These are phyloP conservation scores for Colletotrichum costaricense DNA, from an alignment of 2,329 filamentous ascomycete species.

Conservation along the genomic window DNA sequence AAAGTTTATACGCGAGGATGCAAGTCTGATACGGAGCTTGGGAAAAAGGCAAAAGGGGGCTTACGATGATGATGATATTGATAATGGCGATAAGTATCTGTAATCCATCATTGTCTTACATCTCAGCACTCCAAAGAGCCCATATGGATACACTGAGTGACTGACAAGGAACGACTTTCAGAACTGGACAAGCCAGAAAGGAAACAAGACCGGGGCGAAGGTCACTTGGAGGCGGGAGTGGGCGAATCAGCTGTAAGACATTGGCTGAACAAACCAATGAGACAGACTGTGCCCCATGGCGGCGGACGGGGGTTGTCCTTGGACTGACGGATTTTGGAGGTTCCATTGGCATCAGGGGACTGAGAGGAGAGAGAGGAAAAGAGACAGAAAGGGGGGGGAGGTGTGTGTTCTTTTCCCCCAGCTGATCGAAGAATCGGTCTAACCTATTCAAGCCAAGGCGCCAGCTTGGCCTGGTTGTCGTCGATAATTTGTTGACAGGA, in stretches of 20 bases:
- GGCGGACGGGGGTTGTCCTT: neutral
- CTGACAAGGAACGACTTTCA: neutral
- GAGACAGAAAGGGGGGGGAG: neutral
- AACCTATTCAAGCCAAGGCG: conserved; percentile 5
- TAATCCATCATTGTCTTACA: neutral
- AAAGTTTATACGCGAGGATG: neutral
- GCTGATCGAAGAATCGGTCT: neutral
- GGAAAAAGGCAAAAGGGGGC: neutral
- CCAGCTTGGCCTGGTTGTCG: neutral
- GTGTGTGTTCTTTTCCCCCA: neutral
- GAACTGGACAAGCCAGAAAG: neutral
- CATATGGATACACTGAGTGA: neutral
- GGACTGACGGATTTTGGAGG: too few species aligned
- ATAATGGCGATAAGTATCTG: neutral
- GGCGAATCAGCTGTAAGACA: conserved; percentile 31
- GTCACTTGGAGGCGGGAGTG: neutral
- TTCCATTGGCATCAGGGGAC: too few species aligned
- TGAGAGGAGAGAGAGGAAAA: neutral
- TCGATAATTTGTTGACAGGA: neutral
- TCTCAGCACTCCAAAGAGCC: neutral
- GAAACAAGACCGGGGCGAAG: conserved; percentile 1
- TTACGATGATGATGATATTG: neutral
- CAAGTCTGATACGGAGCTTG: neutral
- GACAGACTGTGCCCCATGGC: neutral
- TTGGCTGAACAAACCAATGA: conserved; percentile 24